Percentiles rank a stretch among this genome's conserved stretches.
These are phyloP conservation scores for Kodamaea kaohsiungensis DNA, from an alignment of 805 yeast genomes.

Conservation along the genomic window DNA sequence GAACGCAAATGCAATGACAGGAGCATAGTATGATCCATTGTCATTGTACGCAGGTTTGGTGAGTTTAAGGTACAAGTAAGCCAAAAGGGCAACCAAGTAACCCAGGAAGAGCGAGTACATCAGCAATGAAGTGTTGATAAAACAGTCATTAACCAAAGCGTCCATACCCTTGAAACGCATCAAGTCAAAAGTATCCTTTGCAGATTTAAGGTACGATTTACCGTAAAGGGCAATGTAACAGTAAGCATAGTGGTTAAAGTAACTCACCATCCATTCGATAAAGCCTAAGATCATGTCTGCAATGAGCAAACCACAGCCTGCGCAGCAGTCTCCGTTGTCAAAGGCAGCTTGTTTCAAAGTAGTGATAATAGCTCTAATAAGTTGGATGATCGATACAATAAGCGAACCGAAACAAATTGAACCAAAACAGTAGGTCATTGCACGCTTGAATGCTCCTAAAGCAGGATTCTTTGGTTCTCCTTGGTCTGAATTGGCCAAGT, in stretches of 20 bases:
- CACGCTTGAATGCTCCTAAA: slow-evolving; percentile 74
- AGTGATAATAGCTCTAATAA: slow-evolving; percentile 56
- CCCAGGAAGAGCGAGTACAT: slow-evolving; percentile 74
- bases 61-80: slow-evolving; percentile 64
- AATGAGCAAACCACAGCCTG: slow-evolving; percentile 52
- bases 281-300: slow-evolving; percentile 62
- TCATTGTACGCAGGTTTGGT: slow-evolving; percentile 68
- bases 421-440: slow-evolving; percentile 85
- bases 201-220: slow-evolving; percentile 68
- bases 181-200: slow-evolving; percentile 80
- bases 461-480: slow-evolving; percentile 83
- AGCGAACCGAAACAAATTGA: slow-evolving; percentile 85
- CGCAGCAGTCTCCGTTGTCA: slow-evolving; percentile 51
- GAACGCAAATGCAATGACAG: slow-evolving; percentile 72
- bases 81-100: slow-evolving; percentile 57
- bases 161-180: slow-evolving; percentile 79
- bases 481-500: slow-evolving; percentile 69
- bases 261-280: slow-evolving; percentile 76
- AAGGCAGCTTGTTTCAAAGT: slow-evolving; percentile 54
- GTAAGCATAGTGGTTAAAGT: slow-evolving; percentile 89
- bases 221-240: slow-evolving; percentile 89
- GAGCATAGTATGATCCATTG: slow-evolving; percentile 63
- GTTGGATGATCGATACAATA: slow-evolving; percentile 69
- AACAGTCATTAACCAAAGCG: slow-evolving; percentile 80
- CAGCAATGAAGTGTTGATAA: slow-evolving; percentile 76